These are phyloP conservation scores for Phanerochaete carnosa DNA, from an alignment of 768 basidiomycete species.

Conservation along the genomic window DNA sequence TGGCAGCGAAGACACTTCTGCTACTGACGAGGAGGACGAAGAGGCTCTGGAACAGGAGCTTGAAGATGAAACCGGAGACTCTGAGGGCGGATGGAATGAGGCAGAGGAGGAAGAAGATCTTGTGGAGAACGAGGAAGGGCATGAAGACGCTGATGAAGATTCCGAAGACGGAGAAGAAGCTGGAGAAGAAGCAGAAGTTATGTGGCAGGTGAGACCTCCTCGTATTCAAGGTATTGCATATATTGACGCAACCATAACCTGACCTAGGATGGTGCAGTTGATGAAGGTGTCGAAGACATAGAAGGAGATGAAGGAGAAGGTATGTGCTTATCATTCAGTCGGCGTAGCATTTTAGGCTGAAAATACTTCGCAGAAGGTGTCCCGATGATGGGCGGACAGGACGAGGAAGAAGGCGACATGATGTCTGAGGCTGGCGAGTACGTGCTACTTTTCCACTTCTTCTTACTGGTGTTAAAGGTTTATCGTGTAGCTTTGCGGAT, in stretches of 20 bases:
- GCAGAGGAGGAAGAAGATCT: slow-evolving; percentile 67
- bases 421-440: slow-evolving; percentile 31
- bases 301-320: slow-evolving; percentile 64
- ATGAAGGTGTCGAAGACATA: slow-evolving; percentile 33
- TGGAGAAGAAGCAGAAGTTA: slow-evolving; percentile 37
- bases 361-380: slow-evolving; percentile 18
- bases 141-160: slow-evolving; percentile 33
- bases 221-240: neutral
- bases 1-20: slow-evolving; percentile 78
- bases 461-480: neutral
- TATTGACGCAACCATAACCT: neutral
- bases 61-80: slow-evolving; percentile 54
- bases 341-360: neutral
- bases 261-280: slow-evolving; percentile 36
- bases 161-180: slow-evolving; percentile 34
- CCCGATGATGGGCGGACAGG: slow-evolving; percentile 26
- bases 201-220: slow-evolving; percentile 34
- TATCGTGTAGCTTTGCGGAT: slow-evolving; percentile 25
- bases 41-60: slow-evolving; percentile 68
- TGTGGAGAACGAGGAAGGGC: slow-evolving; percentile 42
- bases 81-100: slow-evolving; percentile 60
- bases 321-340: slow-evolving; percentile 21
- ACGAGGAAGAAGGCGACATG: slow-evolving; percentile 28
- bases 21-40: slow-evolving; percentile 68
- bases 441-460: neutral